Percentiles rank a stretch among this genome's conserved stretches.
These are phyloP conservation scores for Neoarthrinium moseri DNA, from an alignment of 2,329 filamentous ascomycete species.

Conservation along the genomic window DNA sequence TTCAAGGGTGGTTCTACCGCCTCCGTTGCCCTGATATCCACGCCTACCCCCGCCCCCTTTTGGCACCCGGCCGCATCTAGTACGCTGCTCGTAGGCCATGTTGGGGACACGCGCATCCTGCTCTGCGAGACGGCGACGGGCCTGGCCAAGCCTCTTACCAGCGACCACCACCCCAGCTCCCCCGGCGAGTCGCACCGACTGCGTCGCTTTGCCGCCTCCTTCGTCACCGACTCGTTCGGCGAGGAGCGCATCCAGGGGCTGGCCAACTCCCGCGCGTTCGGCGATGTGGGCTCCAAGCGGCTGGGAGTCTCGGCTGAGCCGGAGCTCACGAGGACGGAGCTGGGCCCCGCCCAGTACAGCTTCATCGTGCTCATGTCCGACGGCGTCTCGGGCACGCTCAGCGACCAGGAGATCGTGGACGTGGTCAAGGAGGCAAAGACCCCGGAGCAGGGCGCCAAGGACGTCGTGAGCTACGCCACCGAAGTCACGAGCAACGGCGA, in stretches of 20 bases:
- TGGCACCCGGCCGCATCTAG: slow-evolving; percentile 90
- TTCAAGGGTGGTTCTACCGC: slow-evolving; percentile 95
- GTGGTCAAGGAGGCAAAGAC: slow-evolving; percentile 91
- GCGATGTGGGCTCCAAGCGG: slow-evolving; percentile 87
- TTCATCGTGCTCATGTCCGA: slow-evolving; percentile 90
- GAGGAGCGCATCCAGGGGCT: slow-evolving; percentile 93
- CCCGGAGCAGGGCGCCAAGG: slow-evolving; percentile 77
- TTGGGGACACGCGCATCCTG: slow-evolving; percentile 88
- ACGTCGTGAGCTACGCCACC: slow-evolving; percentile 82
- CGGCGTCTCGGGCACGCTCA: slow-evolving; percentile 81
- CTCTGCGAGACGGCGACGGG: slow-evolving; percentile 86
- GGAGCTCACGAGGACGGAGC: slow-evolving; percentile 76
- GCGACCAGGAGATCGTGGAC: slow-evolving; percentile 94
- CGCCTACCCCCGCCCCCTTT: slow-evolving; percentile 86
- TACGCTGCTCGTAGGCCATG: slow-evolving; percentile 83
- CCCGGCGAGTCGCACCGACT: slow-evolving; percentile 81
- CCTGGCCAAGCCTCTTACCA: slow-evolving; percentile 75
- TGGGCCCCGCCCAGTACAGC: slow-evolving; percentile 79
- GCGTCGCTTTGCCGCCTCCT: slow-evolving; percentile 77
- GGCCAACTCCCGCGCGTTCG: slow-evolving; percentile 91
- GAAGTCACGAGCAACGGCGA: slow-evolving; percentile 72
- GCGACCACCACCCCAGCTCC: slow-evolving; percentile 88
- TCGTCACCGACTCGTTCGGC: slow-evolving; percentile 94
- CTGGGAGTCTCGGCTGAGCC: slow-evolving; percentile 94
- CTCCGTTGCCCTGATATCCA: slow-evolving; percentile 86